These are phyloP conservation scores for Petunia secreta DNA, from an alignment of 257 asterid genomes.

Conservation along the genomic window DNA sequence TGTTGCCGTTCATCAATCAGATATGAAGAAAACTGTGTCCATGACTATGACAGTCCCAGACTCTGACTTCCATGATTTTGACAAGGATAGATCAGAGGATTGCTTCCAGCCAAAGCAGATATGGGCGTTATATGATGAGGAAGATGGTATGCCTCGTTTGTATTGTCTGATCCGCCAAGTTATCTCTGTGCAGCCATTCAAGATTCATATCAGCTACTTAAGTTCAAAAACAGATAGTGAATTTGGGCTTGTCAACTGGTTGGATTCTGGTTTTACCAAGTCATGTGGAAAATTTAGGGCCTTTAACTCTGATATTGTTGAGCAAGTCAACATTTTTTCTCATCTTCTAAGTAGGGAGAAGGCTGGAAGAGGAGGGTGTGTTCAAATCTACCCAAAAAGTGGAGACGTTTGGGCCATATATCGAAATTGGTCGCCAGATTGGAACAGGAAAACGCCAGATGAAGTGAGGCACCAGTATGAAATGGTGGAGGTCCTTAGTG, in stretches of 20 bases:
- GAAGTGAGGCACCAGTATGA: slow-evolving; percentile 93
- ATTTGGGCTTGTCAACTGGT: slow-evolving; percentile 91
- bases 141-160: slow-evolving; percentile 99
- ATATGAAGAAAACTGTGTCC: slow-evolving; percentile 57
- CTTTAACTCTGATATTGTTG: slow-evolving; percentile 76
- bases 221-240: slow-evolving; percentile 83
- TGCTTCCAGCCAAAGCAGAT: slow-evolving; percentile 93
- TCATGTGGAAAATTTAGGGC: slow-evolving; percentile 94
- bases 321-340: slow-evolving; percentile 92
- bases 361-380: slow-evolving; percentile 95
- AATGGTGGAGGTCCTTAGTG: slow-evolving; percentile 91
- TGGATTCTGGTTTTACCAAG: slow-evolving; percentile 87
- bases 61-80: slow-evolving; percentile 95
- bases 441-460: slow-evolving; percentile 81
- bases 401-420: slow-evolving; percentile 97
- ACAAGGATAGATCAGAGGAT: slow-evolving; percentile 83
- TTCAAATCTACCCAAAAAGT: slow-evolving; percentile 82
- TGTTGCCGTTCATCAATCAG: slow-evolving; percentile 44
- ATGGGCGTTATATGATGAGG: slow-evolving; percentile 98
- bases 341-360: slow-evolving; percentile 85
- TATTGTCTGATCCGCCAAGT: slow-evolving; percentile 92
- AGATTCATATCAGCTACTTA: slow-evolving; percentile 83
- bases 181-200: slow-evolving; percentile 79
- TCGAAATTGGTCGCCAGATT: slow-evolving; percentile 87
- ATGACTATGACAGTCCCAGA: slow-evolving; percentile 92